Conservation (phyloP, 2,329 filamentous ascomycete species). For the Coniosporium tulheliwenetii region DNA sequence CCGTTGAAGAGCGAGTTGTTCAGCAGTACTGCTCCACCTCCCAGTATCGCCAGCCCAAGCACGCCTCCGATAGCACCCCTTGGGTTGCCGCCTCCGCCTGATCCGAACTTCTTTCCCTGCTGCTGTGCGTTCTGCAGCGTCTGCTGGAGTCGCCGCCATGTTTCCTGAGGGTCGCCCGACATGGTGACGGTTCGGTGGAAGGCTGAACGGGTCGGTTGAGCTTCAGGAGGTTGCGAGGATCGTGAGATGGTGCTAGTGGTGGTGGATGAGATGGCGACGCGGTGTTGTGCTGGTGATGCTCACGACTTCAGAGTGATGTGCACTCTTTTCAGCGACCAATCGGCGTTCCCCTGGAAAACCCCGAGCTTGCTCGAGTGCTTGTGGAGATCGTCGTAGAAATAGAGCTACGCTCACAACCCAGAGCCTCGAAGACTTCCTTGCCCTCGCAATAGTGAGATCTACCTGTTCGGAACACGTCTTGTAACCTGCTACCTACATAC, state of each 20-base stretch:
- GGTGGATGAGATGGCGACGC: conserved; percentile 1
- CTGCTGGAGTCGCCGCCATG: conserved; percentile 19
- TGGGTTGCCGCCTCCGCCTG: conserved; percentile 28
- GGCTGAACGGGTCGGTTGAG: too few relatives aligned
- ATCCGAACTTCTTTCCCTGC: conserved; percentile 34
- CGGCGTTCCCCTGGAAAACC: too few relatives aligned
- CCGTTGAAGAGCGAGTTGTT: conserved; percentile 57
- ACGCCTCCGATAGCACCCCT: conserved; percentile 38
- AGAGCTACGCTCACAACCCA: too few relatives aligned
- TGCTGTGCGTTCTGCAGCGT: conserved; percentile 34
- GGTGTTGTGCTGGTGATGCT: neutral
- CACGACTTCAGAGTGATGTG: too few relatives aligned
- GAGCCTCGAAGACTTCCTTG: too few relatives aligned
- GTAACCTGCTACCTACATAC: too few relatives aligned
- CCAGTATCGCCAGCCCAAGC: conserved; percentile 36
- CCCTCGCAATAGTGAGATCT: too few relatives aligned
- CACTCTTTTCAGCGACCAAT: too few relatives aligned
- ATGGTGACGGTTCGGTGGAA: neutral
- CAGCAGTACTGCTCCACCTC: conserved; percentile 36
- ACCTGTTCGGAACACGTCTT: too few relatives aligned
- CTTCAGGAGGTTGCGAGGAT: too few relatives aligned
- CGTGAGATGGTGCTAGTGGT: neutral
- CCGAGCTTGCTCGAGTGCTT: too few relatives aligned
- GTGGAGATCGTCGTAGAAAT: too few relatives aligned
- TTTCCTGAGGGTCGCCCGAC: conserved; percentile 2